Evolutionary conservation across 805 yeast species (phyloP), one percentile per base, ranked within the genome.

Genomic region (Saccharomycopsis babjevae): DNA sequence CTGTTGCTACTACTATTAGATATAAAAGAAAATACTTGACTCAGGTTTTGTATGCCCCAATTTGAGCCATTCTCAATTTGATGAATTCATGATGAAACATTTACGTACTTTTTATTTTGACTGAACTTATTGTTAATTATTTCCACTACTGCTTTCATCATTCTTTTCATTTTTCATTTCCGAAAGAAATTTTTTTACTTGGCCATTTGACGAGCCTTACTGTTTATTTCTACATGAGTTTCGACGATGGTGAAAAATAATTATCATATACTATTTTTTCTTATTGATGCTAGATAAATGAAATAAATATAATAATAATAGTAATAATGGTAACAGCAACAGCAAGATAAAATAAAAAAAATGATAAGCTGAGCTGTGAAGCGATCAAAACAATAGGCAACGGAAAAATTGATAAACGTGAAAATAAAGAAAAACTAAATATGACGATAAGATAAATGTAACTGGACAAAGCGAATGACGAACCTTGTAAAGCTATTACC

Each of bases 1-100:
- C 97, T 7, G 97, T 92, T 56, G 97, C 97, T 2, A 84, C 91
- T 50, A 89, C 92, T 22, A 92, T 89, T 40, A 79, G 97, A 70
- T 92, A 92, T 75, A 85, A 88, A 71, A 80, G 92, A 63, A 90
- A 87, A 74, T 92, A 91, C 71, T 94, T 86, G 25, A 92, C 97
- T 0, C 97, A 92, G 73, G 88, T 92, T 38, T 77, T 92, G 63
- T 92, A 91, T 72, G 96, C 97, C 28, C 97, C 97, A 13, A 72
- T 88, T 46, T 46, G 22, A 22, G 11, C 22, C 22, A 34, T 1
- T 22, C 10, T 11, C 5, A 10, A 22, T 22, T 34, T 8, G 11
- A 7, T 10, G 38, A 34, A 7, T 34, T 13, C 3, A 8, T 34
- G 15, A 8, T 34, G 38, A 7, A 34, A 34, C 38, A 34, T 34